phyloP scores from a whole-genome alignment of 2,329 filamentous ascomycete genomes.

The Nigrospora sphaerica region DNA sequence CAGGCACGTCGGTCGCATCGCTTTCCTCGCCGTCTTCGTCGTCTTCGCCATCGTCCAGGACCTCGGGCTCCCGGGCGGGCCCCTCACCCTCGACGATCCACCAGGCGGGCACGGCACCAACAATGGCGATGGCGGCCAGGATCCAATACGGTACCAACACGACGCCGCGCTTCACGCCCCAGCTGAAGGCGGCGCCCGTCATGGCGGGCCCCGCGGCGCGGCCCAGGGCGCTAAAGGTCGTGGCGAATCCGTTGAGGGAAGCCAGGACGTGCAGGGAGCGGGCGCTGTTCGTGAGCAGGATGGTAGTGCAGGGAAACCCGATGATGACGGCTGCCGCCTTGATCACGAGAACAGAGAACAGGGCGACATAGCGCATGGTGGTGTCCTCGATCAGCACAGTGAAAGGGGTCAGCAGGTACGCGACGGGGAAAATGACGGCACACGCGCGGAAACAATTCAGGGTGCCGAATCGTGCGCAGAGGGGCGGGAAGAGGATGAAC shows the following conservation, averaged over 20 bases:
- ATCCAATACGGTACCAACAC: slow-evolving; percentile 78
- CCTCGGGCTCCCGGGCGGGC: slow-evolving; percentile 32
- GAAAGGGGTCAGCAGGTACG: slow-evolving; percentile 80
- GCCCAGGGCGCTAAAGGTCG: slow-evolving; percentile 73
- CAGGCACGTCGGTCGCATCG: slow-evolving; percentile 8
- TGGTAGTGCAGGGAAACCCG: slow-evolving; percentile 83
- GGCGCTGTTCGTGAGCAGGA: slow-evolving; percentile 84
- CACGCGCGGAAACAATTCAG: slow-evolving; percentile 66
- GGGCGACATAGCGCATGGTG: slow-evolving; percentile 45
- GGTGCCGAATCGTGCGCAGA: slow-evolving; percentile 68
- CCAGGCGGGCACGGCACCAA: slow-evolving; percentile 67
- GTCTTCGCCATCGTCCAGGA: slow-evolving; percentile 15
- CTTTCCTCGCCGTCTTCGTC: slow-evolving; percentile 20
- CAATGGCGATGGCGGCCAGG: slow-evolving; percentile 53
- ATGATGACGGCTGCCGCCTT: slow-evolving; percentile 76
- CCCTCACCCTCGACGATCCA: slow-evolving; percentile 71
- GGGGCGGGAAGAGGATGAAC: slow-evolving; percentile 74
- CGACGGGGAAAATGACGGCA: slow-evolving; percentile 59
- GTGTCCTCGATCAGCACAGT: slow-evolving; percentile 53
- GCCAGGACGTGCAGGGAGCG: slow-evolving; percentile 69
- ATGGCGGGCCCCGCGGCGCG: slow-evolving; percentile 72
- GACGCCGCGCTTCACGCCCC: slow-evolving; percentile 69
- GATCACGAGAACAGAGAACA: slow-evolving; percentile 62
- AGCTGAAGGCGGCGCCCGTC: slow-evolving; percentile 65
- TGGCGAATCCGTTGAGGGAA: slow-evolving; percentile 86